phyloP scores from a whole-genome alignment of 139 green algal species.

The Chlamydomonas schloesseri region DNA sequence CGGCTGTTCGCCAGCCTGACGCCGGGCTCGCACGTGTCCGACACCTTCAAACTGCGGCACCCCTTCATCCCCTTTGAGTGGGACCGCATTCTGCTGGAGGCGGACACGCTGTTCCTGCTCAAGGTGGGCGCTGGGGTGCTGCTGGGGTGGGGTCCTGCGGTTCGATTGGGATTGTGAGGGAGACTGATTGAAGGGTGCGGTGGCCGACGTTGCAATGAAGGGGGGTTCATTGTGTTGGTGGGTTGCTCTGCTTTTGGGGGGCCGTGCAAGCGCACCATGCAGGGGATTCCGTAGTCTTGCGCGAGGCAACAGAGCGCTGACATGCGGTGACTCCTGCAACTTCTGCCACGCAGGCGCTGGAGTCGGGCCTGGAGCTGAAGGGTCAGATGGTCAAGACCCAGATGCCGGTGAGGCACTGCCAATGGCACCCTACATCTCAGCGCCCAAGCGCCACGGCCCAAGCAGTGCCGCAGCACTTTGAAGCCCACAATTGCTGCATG shows the following conservation, averaged over 20 bases:
- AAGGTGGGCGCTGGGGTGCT: background rate
- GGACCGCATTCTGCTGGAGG: constrained; percentile 28
- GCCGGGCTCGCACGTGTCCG: background rate
- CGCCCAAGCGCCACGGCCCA: too few species aligned
- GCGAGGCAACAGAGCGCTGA: too few species aligned
- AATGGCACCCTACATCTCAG: too few species aligned
- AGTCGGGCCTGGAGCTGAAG: constrained; percentile 49
- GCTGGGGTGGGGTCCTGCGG: background rate
- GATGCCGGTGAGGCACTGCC: constrained; percentile 18
- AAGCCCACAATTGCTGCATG: too few species aligned
- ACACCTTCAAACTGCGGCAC: constrained; percentile 48
- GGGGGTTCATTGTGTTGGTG: background rate
- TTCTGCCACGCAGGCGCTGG: background rate
- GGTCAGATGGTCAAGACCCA: constrained; percentile 61
- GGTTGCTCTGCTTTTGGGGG: background rate
- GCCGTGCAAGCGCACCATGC: too few species aligned
- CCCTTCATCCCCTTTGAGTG: constrained; percentile 46
- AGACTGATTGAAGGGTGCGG: background rate
- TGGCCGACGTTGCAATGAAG: background rate
- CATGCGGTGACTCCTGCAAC: too few species aligned
- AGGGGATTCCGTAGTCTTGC: too few species aligned
- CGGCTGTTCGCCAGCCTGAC: constrained; percentile 6
- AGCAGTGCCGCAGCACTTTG: too few species aligned
- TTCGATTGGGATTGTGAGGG: too few species aligned
- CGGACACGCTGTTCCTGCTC: constrained; percentile 22